Base-by-base conservation (phyloP, 2,329 filamentous ascomycete genomes). In the Botrytis pseudocinerea region DNA sequence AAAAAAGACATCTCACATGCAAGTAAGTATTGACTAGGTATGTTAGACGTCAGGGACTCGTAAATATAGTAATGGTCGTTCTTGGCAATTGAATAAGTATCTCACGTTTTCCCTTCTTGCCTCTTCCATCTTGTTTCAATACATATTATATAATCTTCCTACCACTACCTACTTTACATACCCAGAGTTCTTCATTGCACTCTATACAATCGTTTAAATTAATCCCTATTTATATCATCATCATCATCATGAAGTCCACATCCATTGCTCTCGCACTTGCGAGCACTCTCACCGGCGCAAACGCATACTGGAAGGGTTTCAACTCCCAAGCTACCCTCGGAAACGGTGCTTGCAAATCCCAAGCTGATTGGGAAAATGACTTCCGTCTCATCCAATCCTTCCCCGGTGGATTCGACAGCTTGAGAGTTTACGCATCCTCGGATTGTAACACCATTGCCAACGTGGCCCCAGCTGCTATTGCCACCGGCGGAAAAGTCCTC, bases 331-430 rank as follows among this genome's bases (percentile, higher is more conserved):
- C 83, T 32, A 83, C 80, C 72, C 82, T 82, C 70, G 81, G 78
- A 65, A 85, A 87, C 74, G 85, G 88, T 40, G 83, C 83, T 70
- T 97, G 93, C 86, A 96, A 95, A 82, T 83, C 86, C 10, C 83
- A 87, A 72, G 82, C 85, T 1, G 85, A 93, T 77, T 86, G 96
- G 72, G 84, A 88, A 74, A 80, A 83, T n/a, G 93, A 97, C 78
- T 88, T 96, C 78, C 82, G 84, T 25, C 82, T 82, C 66, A 84
- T 89, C 66, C 81, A 82, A 73, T 77, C 76, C 25, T 79, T 83
- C 40, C 87, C 87, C 16, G 87, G 87, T 74, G 83, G 82, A 76
- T 90, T 90, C 84, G 83, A 87, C 73, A 72, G 62, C 32, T 86
- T 89, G 76, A 88, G 90, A 70, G 84, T 91, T 46, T 92, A 93